A percentile compares a stretch with the other conserved stretches of the same genome.
These are phyloP conservation scores for Cladosporium sp. DNA, from an alignment of 2,329 filamentous ascomycete species.

Conservation along the genomic window DNA sequence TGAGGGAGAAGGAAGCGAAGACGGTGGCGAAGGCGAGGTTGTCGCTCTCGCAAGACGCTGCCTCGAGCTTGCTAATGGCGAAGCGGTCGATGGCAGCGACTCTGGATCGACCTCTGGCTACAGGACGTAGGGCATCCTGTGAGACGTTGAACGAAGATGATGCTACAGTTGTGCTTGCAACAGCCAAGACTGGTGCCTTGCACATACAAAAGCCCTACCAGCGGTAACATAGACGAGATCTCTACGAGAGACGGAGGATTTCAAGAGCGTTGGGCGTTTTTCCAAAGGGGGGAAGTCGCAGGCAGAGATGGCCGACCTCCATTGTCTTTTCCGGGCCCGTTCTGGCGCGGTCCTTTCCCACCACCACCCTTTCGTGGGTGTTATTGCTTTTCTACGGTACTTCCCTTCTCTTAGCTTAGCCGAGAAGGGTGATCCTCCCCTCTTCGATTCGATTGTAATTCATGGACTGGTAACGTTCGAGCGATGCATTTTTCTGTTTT, in stretches of 20 bases:
- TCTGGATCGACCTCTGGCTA: conserved; percentile 9
- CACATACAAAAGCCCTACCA: neutral
- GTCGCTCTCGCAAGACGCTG: conserved; percentile 87
- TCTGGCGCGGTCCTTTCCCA: neutral
- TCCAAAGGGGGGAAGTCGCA: neutral
- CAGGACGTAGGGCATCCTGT: conserved; percentile 9
- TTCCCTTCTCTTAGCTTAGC: conserved; percentile 3
- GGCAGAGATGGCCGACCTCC: neutral
- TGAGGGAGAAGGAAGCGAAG: conserved; percentile 79
- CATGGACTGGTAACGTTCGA: conserved; percentile 12
- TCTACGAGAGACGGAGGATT: neutral
- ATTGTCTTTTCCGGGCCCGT: neutral
- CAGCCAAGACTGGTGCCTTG: neutral
- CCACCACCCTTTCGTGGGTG: neutral
- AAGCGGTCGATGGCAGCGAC: neutral
- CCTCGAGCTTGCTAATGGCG: conserved; percentile 53
- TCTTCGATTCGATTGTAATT: conserved; percentile 8
- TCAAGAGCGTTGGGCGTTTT: neutral
- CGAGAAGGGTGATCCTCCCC: neutral
- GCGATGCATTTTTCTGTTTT: conserved; percentile 7
- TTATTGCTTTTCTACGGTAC: neutral
- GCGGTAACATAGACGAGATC: neutral
- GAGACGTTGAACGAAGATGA: neutral
- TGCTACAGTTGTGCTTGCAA: neutral
- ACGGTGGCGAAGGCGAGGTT: conserved; percentile 79